Evolutionary conservation across 2,329 filamentous ascomycete genomes (phyloP), one percentile per base, ranked within the genome.

Genomic region (Talaromyces sp.): DNA sequence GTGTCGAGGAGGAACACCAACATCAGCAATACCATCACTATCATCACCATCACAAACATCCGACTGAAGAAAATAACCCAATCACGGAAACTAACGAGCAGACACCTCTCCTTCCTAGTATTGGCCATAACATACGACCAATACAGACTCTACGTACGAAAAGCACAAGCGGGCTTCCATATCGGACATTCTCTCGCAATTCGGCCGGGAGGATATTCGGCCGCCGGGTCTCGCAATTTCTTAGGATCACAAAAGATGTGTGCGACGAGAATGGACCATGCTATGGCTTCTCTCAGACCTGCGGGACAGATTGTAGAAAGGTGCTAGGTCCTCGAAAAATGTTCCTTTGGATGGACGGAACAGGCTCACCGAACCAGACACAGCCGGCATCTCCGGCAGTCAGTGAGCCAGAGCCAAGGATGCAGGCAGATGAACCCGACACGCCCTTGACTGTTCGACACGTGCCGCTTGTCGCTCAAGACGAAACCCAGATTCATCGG

Each of bases 191-290:
- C 47, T 70, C 69, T 47, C 70, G 70, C 50, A 73, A 76, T 64
- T 76, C 79, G 5, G 69, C 78, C 31, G 76, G 77, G 63, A 70
- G 71, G 43, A 73, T 72, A 7, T 67, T 81, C 8, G 72, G 75
- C 1, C 75, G 75, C 25, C 78, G 75, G 33, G 74, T 88, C 25
- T 82, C 80, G 8, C 78, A 81, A 47, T 73, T 88, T 8, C 79
- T 87, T 10, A 78, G 78, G 10, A 79, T 79, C 3, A 78, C 79
- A 33, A 84, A 84, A 67, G 73, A 81, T 1, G 72, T 78, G 3
- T 89, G 87, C 69, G 84, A 87, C 67, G 82, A 85, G 62, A 77
- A 83, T 61, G 86, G 85, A 0, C 84, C 85, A 19, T 89, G 87
- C 68, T 86, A 85, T 69, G 87, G 87, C 0, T 85, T 85, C 68